Evolutionary conservation across 352 stramenopile genomes (phyloP), one percentile per base, ranked within the genome.

Genomic region (Phytopythium sindhum): DNA sequence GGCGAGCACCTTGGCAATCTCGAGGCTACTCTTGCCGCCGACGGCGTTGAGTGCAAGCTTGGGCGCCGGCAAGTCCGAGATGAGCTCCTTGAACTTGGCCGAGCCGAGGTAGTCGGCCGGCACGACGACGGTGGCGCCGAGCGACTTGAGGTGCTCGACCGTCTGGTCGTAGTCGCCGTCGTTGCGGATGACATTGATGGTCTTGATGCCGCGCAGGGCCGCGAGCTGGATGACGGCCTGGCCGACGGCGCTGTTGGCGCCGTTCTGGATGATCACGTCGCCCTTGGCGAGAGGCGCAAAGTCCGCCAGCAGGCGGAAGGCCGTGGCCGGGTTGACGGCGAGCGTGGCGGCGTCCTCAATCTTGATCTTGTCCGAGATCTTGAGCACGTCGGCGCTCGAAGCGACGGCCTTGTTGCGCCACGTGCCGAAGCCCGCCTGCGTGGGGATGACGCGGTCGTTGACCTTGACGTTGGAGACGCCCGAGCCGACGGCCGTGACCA

Each of bases 261-360:
- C 90, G 74, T 96, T 97, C 74, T 97, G 90, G 67, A 97, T 96
- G 51, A 97, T 60, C 31, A 91, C 81, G 69, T 97, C 90, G 59
- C 90, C 89, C 65, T 74, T 74, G 58, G 74, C 69, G 53, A 97
- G 81, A 60, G 70, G 70, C 41, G 74, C 73, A 69, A 97, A 97
- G 76, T 97, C 90, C 6, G 76, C 72, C 48, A 97, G 75, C 66
- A 97, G 69, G 50, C 89, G 84, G 72, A 93, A 95, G 10, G 90
- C 89, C 11, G 90, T 95, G 26, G 82, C 78, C 29, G 89, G 86
- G 74, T 96, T 96, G 59, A 96, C 83, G 2, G 85, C 56, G 17
- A 97, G 66, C 47, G 84, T 91, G 8, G 88, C 85, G 4, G 89
- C 89, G 64, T 96, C 88, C 67, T 94, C 88, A 3, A 93, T 57